phyloP scores from a whole-genome alignment of 495 filamentous ascomycete genomes.

The Niebla homalea region DNA sequence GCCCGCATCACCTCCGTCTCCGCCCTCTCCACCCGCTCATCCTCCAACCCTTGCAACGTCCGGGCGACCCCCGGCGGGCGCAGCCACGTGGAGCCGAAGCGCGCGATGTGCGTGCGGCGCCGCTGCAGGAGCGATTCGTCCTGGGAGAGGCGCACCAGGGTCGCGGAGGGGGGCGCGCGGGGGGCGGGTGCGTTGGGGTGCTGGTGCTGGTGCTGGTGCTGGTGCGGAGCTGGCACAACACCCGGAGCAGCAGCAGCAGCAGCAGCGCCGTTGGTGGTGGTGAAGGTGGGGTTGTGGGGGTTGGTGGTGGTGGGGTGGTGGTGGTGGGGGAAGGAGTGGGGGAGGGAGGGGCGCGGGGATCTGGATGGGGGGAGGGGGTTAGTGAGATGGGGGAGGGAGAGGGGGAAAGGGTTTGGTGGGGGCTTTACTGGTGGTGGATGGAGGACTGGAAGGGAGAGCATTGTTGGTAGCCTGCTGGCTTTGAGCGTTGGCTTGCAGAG shows the following conservation, averaged over 20 bases:
- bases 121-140: constrained; percentile 57
- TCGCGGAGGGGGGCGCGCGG: constrained; percentile 16
- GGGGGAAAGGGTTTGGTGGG: neutral
- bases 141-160: constrained; percentile 45
- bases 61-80: constrained; percentile 62
- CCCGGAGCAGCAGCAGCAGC: too few relatives aligned
- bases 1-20: constrained; percentile 60
- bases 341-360: constrained; percentile 17
- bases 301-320: constrained; percentile 64
- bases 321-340: constrained; percentile 7
- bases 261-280: constrained; percentile 17
- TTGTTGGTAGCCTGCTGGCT: constrained; percentile 14
- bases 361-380: constrained; percentile 42
- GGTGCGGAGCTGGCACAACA: constrained; percentile 9
- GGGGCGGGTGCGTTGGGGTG: constrained; percentile 10
- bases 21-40: constrained; percentile 66
- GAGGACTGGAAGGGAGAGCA: constrained; percentile 60
- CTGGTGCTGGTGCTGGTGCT: constrained; percentile 19
- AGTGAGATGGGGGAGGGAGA: constrained; percentile 50
- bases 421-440: constrained; percentile 57
- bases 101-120: constrained; percentile 57
- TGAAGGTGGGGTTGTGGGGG: constrained; percentile 39
- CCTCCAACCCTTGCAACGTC: constrained; percentile 61
- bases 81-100: constrained; percentile 68
- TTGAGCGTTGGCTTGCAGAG: too few relatives aligned